Evolutionary conservation across 2,329 filamentous ascomycete genomes (phyloP).

Genomic region (Tolypocladium sp.): DNA sequence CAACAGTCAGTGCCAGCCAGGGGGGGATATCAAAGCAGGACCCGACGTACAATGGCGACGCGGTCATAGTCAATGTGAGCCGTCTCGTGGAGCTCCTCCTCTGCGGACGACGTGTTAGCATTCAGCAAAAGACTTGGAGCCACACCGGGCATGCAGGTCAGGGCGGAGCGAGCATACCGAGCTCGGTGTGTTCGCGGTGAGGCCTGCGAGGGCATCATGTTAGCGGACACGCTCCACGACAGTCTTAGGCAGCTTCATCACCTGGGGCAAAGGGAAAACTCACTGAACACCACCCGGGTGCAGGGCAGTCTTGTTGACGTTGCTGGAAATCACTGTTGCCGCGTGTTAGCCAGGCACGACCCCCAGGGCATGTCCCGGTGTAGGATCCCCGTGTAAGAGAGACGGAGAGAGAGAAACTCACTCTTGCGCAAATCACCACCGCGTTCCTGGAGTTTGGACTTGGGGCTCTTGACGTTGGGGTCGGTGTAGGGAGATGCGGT

Average conservation of each 20-base stretch:
- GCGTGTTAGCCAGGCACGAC: neutral
- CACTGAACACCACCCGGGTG: slow-evolving; percentile 88
- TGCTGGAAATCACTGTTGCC: slow-evolving; percentile 41
- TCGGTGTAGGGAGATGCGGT: slow-evolving; percentile 27
- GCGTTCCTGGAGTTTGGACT: slow-evolving; percentile 26
- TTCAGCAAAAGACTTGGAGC: slow-evolving; percentile 6
- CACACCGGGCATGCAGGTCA: neutral
- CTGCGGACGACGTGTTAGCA: slow-evolving; percentile 19
- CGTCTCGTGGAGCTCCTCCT: slow-evolving; percentile 94
- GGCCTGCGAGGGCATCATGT: slow-evolving; percentile 47
- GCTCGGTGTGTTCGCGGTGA: slow-evolving; percentile 81
- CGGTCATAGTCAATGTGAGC: slow-evolving; percentile 99
- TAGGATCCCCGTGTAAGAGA: neutral
- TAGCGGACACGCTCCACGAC: slow-evolving; percentile 1
- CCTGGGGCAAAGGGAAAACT: slow-evolving; percentile 28
- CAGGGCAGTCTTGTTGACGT: slow-evolving; percentile 84
- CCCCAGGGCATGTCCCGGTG: neutral
- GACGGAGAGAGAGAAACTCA: slow-evolving; percentile 16
- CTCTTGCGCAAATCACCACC: slow-evolving; percentile 32
- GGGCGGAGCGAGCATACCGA: slow-evolving; percentile 41
- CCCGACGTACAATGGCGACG: slow-evolving; percentile 76
- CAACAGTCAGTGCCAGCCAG: slow-evolving; percentile 5
- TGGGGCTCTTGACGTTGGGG: slow-evolving; percentile 28
- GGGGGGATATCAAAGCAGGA: neutral
- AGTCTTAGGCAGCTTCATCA: neutral